These are phyloP conservation scores for Vigna hirtella DNA, from an alignment of 306 rosid genomes.

Conservation along the genomic window DNA sequence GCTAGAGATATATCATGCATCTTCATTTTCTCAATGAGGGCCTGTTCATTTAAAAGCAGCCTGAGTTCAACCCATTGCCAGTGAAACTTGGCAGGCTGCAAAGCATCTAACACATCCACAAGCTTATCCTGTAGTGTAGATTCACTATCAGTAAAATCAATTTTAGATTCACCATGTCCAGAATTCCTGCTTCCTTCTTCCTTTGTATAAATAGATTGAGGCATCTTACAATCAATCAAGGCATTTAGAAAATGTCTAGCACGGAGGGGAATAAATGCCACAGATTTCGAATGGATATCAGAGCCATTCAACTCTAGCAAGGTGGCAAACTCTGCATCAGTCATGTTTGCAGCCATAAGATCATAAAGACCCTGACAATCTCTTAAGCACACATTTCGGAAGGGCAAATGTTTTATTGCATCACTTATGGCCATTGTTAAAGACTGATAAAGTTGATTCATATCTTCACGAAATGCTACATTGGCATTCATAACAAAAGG, in stretches of 20 bases:
- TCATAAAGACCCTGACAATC: slow-evolving; percentile 89
- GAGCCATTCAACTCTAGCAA: slow-evolving; percentile 81
- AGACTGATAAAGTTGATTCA: slow-evolving; percentile 77
- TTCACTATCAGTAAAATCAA: slow-evolving; percentile 57
- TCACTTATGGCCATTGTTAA: slow-evolving; percentile 71
- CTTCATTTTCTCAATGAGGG: slow-evolving; percentile 78
- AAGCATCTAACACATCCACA: slow-evolving; percentile 77
- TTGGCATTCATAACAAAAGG: slow-evolving; percentile 66
- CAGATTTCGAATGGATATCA: slow-evolving; percentile 71
- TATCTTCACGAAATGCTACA: slow-evolving; percentile 68
- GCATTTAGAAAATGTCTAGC: slow-evolving; percentile 87
- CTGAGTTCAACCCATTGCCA: slow-evolving; percentile 99
- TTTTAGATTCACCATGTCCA: slow-evolving; percentile 68
- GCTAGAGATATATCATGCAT: slow-evolving; percentile 64
- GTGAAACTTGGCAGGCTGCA: slow-evolving; percentile 95
- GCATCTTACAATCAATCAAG: slow-evolving; percentile 86
- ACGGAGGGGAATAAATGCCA: slow-evolving; percentile 95
- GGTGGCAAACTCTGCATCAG: slow-evolving; percentile 86
- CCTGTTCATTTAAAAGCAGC: slow-evolving; percentile 92
- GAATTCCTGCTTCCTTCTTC: slow-evolving; percentile 63
- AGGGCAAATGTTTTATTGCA: slow-evolving; percentile 84
- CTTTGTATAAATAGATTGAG: slow-evolving; percentile 50
- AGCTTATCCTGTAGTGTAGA: slow-evolving; percentile 83
- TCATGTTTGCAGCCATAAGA: slow-evolving; percentile 73
- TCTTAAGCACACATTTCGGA: slow-evolving; percentile 90